Conservation (phyloP, 441 rosid genomes). For the Flueggea neowawraea region DNA sequence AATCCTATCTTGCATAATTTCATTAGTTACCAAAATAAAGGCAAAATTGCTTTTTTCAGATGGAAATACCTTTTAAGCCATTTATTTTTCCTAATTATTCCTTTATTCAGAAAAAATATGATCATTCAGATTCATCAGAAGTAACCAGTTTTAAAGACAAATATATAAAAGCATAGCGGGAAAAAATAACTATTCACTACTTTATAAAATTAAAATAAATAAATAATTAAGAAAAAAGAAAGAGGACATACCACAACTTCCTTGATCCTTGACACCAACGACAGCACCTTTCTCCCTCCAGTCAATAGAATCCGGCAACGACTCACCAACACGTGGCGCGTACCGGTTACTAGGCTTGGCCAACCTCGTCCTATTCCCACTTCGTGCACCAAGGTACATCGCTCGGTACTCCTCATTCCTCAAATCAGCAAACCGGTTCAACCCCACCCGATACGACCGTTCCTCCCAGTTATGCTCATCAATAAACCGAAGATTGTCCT, state of each 20-base stretch:
- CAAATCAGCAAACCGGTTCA: constrained; percentile 86
- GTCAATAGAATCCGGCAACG: constrained; percentile 68
- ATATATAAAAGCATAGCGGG: too few species aligned
- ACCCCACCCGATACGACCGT: constrained; percentile 55
- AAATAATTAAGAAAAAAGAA: constrained; percentile 6
- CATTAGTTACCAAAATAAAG: too few species aligned
- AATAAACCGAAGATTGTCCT: constrained; percentile 74
- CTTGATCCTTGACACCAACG: constrained; percentile 77
- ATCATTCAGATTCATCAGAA: too few species aligned
- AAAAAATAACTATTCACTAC: too few species aligned
- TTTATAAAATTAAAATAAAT: too few species aligned
- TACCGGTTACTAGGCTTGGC: constrained; percentile 47
- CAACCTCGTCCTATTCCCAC: constrained; percentile 22
- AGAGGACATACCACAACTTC: constrained; percentile 60
- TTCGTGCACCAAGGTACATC: constrained; percentile 52
- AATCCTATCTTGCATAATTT: too few species aligned
- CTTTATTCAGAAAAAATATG: too few species aligned
- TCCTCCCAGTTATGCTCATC: constrained; percentile 68
- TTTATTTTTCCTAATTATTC: too few species aligned
- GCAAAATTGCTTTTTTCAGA: too few species aligned
- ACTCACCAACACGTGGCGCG: constrained; percentile 56
- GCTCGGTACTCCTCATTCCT: constrained; percentile 92
- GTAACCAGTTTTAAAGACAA: too few species aligned
- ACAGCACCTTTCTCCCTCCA: constrained; percentile 96
- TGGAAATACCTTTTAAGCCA: too few species aligned